Conservation (phyloP, 2,329 filamentous ascomycete species). For the Magnaporthales sp. region DNA sequence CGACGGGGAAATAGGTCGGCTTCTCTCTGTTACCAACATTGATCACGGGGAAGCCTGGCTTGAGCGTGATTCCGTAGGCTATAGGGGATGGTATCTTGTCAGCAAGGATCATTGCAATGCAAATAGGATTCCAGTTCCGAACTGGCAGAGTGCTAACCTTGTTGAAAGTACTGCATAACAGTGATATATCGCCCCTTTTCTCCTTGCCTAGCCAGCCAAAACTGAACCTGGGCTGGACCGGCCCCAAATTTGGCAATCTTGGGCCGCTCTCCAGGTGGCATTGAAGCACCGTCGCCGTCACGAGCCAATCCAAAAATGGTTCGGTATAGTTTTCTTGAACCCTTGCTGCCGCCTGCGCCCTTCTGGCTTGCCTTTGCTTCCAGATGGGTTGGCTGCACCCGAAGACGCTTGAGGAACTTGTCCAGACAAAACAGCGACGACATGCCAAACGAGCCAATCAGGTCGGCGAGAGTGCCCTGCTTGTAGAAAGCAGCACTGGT, state of each 20-base stretch:
- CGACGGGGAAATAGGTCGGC: slow-evolving; percentile 58
- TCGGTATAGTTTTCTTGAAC: not conserved
- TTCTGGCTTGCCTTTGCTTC: not conserved
- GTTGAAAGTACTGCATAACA: slow-evolving; percentile 34
- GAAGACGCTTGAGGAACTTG: slow-evolving; percentile 27
- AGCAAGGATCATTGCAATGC: not conserved
- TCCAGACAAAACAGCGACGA: slow-evolving; percentile 15
- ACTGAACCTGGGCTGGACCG: slow-evolving; percentile 42
- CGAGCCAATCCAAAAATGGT: not conserved
- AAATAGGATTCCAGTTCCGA: not conserved
- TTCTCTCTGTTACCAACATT: slow-evolving; percentile 52
- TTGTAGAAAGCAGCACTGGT: slow-evolving; percentile 33
- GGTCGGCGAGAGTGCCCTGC: slow-evolving; percentile 13
- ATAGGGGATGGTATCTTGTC: not conserved
- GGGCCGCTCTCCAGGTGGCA: slow-evolving; percentile 14
- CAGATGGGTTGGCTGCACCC: slow-evolving; percentile 29
- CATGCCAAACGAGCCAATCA: slow-evolving; percentile 8
- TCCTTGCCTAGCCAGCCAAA: slow-evolving; percentile 31
- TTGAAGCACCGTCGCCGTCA: not conserved
- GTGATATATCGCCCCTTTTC: slow-evolving; percentile 14
- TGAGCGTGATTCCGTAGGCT: slow-evolving; percentile 22
- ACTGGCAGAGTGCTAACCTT: slow-evolving; percentile 25
- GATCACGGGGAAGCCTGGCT: slow-evolving; percentile 46
- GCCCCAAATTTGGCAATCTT: slow-evolving; percentile 25
- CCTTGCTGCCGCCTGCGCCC: not conserved